phyloP scores from a whole-genome alignment of 176 grass and related monocot genomes.

The Triticum turgidum region DNA sequence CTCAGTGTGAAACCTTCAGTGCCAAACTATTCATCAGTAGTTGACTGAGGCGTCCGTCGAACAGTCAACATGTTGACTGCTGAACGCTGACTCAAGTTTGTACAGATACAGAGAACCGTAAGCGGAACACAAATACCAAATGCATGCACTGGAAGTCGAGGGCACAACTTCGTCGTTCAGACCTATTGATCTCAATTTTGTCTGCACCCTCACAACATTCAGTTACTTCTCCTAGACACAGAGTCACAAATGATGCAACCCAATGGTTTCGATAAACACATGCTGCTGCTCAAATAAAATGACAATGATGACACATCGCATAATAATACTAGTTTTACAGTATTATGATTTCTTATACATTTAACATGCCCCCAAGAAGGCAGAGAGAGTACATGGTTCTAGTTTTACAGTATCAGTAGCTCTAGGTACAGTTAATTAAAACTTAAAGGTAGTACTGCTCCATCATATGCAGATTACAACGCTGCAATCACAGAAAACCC shows the following conservation, averaged over 20 bases:
- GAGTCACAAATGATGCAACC: background rate
- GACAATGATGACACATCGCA: background rate
- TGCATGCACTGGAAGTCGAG: too few species aligned
- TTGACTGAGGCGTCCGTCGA: too few species aligned
- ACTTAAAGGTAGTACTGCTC: background rate
- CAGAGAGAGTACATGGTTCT: background rate
- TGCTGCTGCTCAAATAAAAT: background rate
- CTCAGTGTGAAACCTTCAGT: too few species aligned
- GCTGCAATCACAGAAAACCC: background rate
- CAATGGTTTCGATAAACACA: background rate
- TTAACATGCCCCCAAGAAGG: too few species aligned
- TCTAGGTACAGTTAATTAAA: constrained; percentile 31
- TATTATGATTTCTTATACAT: too few species aligned
- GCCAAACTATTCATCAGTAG: background rate
- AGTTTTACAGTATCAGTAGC: background rate
- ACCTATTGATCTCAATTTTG: background rate
- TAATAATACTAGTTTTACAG: too few species aligned
- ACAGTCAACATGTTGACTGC: too few species aligned
- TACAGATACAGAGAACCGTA: too few species aligned
- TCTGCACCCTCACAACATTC: background rate
- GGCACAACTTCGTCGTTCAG: background rate
- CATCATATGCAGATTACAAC: background rate
- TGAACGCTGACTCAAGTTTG: too few species aligned
- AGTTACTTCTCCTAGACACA: background rate
- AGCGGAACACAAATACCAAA: too few species aligned